Evolutionary conservation across 352 stramenopile genomes (phyloP).

Genomic region (Pythium guiyangense): DNA sequence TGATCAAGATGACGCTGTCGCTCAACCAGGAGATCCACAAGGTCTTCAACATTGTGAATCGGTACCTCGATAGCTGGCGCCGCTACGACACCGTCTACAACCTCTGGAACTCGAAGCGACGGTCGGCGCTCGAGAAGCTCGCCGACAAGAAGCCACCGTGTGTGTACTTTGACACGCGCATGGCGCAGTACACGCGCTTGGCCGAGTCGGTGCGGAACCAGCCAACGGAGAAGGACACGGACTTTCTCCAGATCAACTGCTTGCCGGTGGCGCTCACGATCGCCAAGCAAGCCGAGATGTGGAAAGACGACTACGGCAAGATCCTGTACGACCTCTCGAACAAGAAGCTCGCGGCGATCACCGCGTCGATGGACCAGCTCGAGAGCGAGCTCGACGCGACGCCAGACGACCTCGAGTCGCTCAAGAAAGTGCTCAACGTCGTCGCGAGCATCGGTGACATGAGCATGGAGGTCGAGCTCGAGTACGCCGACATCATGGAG

Average conservation of each 20-base stretch:
- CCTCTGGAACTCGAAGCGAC: slow-evolving; percentile 93
- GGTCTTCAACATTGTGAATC: slow-evolving; percentile 92
- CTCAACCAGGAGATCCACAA: slow-evolving; percentile 94
- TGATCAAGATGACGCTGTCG: slow-evolving; percentile 94
- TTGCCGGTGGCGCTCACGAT: slow-evolving; percentile 86
- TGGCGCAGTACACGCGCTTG: slow-evolving; percentile 88
- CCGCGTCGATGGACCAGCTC: slow-evolving; percentile 71
- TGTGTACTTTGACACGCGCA: slow-evolving; percentile 93
- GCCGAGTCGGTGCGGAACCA: slow-evolving; percentile 87
- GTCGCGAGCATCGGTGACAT: slow-evolving; percentile 83
- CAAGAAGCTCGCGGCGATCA: slow-evolving; percentile 75
- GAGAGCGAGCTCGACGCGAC: slow-evolving; percentile 73
- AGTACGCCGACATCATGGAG: slow-evolving; percentile 92
- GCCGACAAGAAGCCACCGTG: slow-evolving; percentile 88
- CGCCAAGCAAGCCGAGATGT: slow-evolving; percentile 90
- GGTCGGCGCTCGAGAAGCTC: slow-evolving; percentile 89
- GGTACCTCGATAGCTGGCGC: slow-evolving; percentile 93
- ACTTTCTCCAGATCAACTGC: slow-evolving; percentile 95
- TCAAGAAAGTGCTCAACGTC: slow-evolving; percentile 93
- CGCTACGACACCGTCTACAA: slow-evolving; percentile 94
- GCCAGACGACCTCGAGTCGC: slow-evolving; percentile 87
- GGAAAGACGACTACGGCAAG: slow-evolving; percentile 93
- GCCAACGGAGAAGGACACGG: slow-evolving; percentile 90
- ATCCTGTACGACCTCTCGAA: slow-evolving; percentile 88
- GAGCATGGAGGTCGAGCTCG: slow-evolving; percentile 94